Evolutionary conservation across 768 basidiomycete species (phyloP).

Genomic region (Tylopilus sp.): DNA sequence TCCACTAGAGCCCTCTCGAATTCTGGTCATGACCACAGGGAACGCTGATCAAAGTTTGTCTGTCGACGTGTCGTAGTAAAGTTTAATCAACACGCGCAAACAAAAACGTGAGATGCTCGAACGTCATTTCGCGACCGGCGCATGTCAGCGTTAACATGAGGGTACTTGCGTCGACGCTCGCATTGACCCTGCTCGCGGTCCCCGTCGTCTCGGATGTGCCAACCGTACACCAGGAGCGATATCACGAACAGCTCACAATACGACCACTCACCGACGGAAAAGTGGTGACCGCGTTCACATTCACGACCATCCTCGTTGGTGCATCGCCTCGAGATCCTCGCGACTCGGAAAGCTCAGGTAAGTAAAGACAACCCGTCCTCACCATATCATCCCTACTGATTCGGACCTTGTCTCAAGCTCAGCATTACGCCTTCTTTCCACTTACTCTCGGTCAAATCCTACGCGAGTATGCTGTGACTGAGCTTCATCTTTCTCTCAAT

Average conservation of each 20-base stretch:
- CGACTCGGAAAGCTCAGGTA: conserved; percentile 43
- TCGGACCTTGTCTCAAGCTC: conserved; percentile 42
- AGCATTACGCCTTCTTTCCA: conserved; percentile 87
- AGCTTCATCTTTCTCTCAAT: conserved; percentile 86
- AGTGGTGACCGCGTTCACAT: conserved; percentile 77
- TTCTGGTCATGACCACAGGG: no score
- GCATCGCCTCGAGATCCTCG: conserved; percentile 54
- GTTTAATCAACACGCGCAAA: no score
- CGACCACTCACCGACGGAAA: conserved; percentile 77
- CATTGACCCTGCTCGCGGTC: conserved; percentile 9
- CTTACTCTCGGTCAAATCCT: conserved; percentile 84
- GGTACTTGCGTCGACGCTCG: neutral
- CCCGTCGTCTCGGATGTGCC: neutral
- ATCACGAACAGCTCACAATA: conserved; percentile 49
- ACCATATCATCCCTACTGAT: neutral
- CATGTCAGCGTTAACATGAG: no score
- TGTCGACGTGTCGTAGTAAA: no score
- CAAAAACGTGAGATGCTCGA: no score
- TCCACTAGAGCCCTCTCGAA: no score
- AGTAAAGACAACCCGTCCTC: conserved; percentile 37
- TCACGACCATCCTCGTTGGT: conserved; percentile 60
- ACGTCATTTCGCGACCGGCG: no score
- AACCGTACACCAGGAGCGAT: conserved; percentile 29
- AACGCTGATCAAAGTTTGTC: no score
- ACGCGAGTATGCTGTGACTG: conserved; percentile 79